Evolutionary conservation across 2,329 filamentous ascomycete species (phyloP).

Genomic region (Chalaropsis thielavioides): DNA sequence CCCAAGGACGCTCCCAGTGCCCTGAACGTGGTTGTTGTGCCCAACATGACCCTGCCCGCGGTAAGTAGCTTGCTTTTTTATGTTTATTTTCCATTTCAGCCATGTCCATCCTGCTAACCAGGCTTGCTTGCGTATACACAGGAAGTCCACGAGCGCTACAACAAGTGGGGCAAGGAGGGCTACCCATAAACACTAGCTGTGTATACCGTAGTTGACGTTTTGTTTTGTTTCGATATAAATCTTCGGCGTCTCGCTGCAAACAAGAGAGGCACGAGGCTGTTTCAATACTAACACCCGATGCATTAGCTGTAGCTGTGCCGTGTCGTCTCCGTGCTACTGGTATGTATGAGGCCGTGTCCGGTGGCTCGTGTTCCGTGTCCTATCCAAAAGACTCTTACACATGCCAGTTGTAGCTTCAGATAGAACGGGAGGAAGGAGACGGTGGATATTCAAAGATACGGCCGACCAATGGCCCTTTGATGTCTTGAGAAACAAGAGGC

Average conservation of each 20-base stretch:
- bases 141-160: slow-evolving; percentile 91
- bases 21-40: slow-evolving; percentile 85
- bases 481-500: no score
- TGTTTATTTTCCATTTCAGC: no score
- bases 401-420: not conserved
- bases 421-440: not conserved
- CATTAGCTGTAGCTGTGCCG: not conserved
- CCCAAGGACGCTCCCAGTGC: slow-evolving; percentile 88
- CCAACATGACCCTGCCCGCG: slow-evolving; percentile 84
- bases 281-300: not conserved
- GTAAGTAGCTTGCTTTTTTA: slow-evolving; percentile 32
- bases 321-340: not conserved
- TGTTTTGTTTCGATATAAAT: not conserved
- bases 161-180: slow-evolving; percentile 99
- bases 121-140: slow-evolving; percentile 26
- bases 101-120: not conserved
- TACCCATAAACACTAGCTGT: slow-evolving; percentile 39
- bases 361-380: not conserved
- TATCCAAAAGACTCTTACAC: not conserved
- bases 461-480: no score
- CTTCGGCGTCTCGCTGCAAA: not conserved
- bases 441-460: no score
- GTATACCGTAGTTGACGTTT: not conserved
- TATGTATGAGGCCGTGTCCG: not conserved
- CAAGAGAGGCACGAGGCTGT: not conserved